Evolutionary conservation across 768 basidiomycete genomes (phyloP).

Genomic region (Lactarius sanguifluus): DNA sequence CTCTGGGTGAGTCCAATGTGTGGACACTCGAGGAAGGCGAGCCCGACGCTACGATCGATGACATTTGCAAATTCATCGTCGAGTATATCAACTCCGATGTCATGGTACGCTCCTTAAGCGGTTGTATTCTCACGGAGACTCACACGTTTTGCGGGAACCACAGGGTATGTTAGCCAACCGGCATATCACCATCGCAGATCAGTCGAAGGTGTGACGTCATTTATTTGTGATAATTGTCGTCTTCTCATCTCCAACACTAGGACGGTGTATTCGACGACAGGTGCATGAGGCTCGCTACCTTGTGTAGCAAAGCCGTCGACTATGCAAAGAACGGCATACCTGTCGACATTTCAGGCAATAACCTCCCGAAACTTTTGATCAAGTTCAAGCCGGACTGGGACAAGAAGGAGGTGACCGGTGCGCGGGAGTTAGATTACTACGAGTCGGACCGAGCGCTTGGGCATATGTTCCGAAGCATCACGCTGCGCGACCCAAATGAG

Average conservation of each 20-base stretch:
- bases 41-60: slow-evolving; percentile 55
- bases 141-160: neutral
- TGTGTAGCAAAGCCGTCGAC: slow-evolving; percentile 72
- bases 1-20: slow-evolving; percentile 30
- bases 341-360: slow-evolving; percentile 47
- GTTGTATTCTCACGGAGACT: neutral
- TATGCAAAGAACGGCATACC: slow-evolving; percentile 77
- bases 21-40: slow-evolving; percentile 31
- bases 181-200: slow-evolving; percentile 73
- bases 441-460: slow-evolving; percentile 70
- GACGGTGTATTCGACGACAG: slow-evolving; percentile 57
- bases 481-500: slow-evolving; percentile 42
- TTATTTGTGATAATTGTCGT: neutral
- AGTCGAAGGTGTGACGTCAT: slow-evolving; percentile 53
- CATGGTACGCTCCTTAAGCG: slow-evolving; percentile 46
- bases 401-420: slow-evolving; percentile 41
- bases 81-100: slow-evolving; percentile 85
- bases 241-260: slow-evolving; percentile 36
- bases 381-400: slow-evolving; percentile 83
- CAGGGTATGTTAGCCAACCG: slow-evolving; percentile 70
- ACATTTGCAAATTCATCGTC: slow-evolving; percentile 78
- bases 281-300: slow-evolving; percentile 57
- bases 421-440: slow-evolving; percentile 66
- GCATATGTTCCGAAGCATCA: slow-evolving; percentile 63
- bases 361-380: slow-evolving; percentile 55